A percentile compares a stretch with the other conserved stretches of the same genome.
phyloP scores from a whole-genome alignment of 176 grass and related monocot species.

The Phyllostachys edulis region DNA sequence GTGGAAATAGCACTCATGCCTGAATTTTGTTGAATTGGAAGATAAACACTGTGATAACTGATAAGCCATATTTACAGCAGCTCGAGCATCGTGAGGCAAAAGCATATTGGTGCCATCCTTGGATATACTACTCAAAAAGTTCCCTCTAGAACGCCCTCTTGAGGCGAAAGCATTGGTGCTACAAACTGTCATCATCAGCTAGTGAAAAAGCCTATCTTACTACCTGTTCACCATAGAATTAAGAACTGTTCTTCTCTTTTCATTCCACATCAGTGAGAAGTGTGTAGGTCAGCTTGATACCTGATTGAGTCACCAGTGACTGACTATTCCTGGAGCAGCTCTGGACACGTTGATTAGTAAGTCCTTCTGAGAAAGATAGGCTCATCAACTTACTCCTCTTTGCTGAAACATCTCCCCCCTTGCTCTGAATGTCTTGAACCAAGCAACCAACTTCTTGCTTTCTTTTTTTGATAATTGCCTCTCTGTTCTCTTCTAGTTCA shows the following conservation, averaged over 20 bases:
- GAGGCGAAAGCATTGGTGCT: not conserved
- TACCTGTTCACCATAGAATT: slow-evolving; percentile 1
- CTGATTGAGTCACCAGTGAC: not conserved
- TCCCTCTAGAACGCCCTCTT: not conserved
- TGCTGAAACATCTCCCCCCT: slow-evolving; percentile 32
- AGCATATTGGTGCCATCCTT: slow-evolving; percentile 16
- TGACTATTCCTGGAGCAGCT: slow-evolving; percentile 16
- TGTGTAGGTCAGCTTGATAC: slow-evolving; percentile 31
- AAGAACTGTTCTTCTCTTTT: not conserved
- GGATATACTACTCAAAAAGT: not conserved
- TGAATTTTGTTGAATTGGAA: slow-evolving; percentile 22
- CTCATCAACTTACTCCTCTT: slow-evolving; percentile 32
- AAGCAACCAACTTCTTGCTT: not conserved
- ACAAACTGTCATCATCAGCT: not conserved
- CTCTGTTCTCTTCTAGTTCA: slow-evolving; percentile 32
- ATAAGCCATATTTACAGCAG: slow-evolving; percentile 31
- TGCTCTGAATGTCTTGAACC: not conserved
- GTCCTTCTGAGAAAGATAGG: slow-evolving; percentile 30
- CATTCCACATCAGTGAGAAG: slow-evolving; percentile 30
- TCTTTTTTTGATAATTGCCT: slow-evolving; percentile 22
- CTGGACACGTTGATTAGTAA: not conserved
- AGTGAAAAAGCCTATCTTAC: not conserved
- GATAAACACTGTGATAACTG: not conserved
- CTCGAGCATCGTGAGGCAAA: slow-evolving; percentile 2
- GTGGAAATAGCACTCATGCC: not conserved